Evolutionary conservation across 768 basidiomycete genomes (phyloP).

Genomic region (Lactarius akahatsu): DNA sequence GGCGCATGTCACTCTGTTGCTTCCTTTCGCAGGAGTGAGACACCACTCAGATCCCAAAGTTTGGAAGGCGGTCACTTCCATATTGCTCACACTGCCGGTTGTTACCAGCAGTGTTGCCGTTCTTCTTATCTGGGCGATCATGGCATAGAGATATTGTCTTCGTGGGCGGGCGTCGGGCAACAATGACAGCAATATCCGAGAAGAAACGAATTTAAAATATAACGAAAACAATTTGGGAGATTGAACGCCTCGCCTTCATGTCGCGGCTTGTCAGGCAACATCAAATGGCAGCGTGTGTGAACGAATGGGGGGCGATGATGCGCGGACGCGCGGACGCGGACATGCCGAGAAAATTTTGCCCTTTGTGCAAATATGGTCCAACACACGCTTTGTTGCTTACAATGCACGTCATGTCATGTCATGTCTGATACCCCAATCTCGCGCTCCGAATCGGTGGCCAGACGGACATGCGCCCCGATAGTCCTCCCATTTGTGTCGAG

Average conservation of each 20-base stretch:
- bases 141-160: not conserved
- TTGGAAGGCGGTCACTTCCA: not conserved
- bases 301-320: not conserved
- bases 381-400: not conserved
- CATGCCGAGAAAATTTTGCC: not conserved
- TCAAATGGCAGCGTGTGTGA: constrained; percentile 1
- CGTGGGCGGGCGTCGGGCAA: not conserved
- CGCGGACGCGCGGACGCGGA: constrained; percentile 2
- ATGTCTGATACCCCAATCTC: not conserved
- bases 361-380: not conserved
- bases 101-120: not conserved
- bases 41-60: not conserved
- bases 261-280: not conserved
- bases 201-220: not conserved
- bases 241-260: constrained; percentile 9
- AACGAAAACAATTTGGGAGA: not conserved
- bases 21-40: constrained; percentile 13
- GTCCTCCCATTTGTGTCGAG: not conserved
- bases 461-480: not conserved
- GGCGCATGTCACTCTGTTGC: not conserved
- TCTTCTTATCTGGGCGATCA: not conserved
- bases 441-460: constrained; percentile 9
- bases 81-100: not conserved
- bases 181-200: not conserved
- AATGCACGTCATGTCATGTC: not conserved